Percentiles rank a stretch among this genome's conserved stretches.
Evolutionary conservation across 371 early-diverging fungal genomes (phyloP).

Genomic region (Syncephalastrum sp.): DNA sequence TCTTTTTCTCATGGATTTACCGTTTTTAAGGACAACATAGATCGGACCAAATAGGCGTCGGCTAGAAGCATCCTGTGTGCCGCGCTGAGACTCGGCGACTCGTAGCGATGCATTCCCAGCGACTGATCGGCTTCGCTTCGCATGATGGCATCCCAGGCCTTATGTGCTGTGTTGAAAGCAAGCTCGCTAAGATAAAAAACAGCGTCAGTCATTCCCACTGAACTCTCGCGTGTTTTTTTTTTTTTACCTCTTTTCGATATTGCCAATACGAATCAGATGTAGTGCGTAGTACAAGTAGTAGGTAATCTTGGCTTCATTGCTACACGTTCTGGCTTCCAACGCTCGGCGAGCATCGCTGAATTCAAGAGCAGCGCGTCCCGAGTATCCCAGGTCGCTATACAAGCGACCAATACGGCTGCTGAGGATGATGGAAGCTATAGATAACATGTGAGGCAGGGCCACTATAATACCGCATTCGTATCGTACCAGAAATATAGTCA

Average conservation of each 20-base stretch:
- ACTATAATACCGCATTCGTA: not conserved
- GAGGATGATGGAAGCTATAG: slow-evolving; percentile 48
- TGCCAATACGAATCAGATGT: slow-evolving; percentile 42
- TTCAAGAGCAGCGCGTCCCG: slow-evolving; percentile 63
- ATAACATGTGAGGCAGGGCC: not conserved
- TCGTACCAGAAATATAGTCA: slow-evolving; percentile 29
- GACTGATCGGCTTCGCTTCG: not conserved
- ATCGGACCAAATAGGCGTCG: slow-evolving; percentile 20
- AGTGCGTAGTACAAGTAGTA: slow-evolving; percentile 41
- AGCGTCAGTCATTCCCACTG: not conserved
- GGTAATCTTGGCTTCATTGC: slow-evolving; percentile 18
- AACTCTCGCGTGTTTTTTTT: not conserved
- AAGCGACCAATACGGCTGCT: slow-evolving; percentile 50
- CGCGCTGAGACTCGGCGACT: not conserved
- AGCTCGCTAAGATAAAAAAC: slow-evolving; percentile 3
- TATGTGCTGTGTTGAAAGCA: slow-evolving; percentile 12
- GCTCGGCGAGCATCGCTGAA: slow-evolving; percentile 45
- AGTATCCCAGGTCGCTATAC: slow-evolving; percentile 63
- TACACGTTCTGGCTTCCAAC: slow-evolving; percentile 26
- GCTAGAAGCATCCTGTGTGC: slow-evolving; percentile 13
- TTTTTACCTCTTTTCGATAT: slow-evolving; percentile 36
- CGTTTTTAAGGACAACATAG: slow-evolving; percentile 12
- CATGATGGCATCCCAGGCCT: slow-evolving; percentile 11
- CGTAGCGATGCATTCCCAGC: not conserved
- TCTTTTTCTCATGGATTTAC: slow-evolving; percentile 3